These are phyloP conservation scores for Rickenella mellea DNA, from an alignment of 768 basidiomycete genomes.

Conservation along the genomic window DNA sequence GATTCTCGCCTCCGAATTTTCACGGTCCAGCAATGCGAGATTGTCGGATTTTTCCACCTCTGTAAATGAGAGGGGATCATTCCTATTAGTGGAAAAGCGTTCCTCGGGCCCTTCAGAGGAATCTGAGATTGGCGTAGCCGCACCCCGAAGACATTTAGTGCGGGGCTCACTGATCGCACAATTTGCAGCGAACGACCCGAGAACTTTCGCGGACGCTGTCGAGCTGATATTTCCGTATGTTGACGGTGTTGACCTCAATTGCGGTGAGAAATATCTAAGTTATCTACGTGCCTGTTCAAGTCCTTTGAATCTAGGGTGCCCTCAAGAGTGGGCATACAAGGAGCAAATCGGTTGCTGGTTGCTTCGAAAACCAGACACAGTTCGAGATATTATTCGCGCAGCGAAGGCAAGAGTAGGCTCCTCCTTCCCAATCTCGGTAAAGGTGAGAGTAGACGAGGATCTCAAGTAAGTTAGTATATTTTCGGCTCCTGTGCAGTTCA, in stretches of 20 bases:
- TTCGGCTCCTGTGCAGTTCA: not conserved
- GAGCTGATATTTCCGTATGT: slow-evolving; percentile 31
- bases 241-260: slow-evolving; percentile 38
- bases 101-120: slow-evolving; percentile 2
- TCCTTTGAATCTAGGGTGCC: slow-evolving; percentile 22
- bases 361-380: slow-evolving; percentile 25
- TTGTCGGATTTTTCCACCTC: slow-evolving; percentile 31
- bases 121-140: slow-evolving; percentile 2
- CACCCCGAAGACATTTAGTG: slow-evolving; percentile 11
- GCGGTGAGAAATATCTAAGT: slow-evolving; percentile 14
- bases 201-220: slow-evolving; percentile 30
- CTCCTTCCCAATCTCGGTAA: slow-evolving; percentile 32
- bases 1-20: slow-evolving; percentile 35
- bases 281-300: too few species aligned
- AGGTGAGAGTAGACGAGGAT: slow-evolving; percentile 35
- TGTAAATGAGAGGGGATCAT: slow-evolving; percentile 27
- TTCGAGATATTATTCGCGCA: slow-evolving; percentile 27
- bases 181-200: slow-evolving; percentile 31
- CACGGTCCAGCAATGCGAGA: slow-evolving; percentile 28
- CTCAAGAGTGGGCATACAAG: slow-evolving; percentile 32
- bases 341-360: slow-evolving; percentile 35
- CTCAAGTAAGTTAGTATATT: slow-evolving; percentile 23
- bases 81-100: slow-evolving; percentile 20
- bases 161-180: slow-evolving; percentile 30
- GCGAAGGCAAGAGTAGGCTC: slow-evolving; percentile 30